Evolutionary conservation across 2,329 filamentous ascomycete species (phyloP).

Genomic region (Cladophialophora carrionii): DNA sequence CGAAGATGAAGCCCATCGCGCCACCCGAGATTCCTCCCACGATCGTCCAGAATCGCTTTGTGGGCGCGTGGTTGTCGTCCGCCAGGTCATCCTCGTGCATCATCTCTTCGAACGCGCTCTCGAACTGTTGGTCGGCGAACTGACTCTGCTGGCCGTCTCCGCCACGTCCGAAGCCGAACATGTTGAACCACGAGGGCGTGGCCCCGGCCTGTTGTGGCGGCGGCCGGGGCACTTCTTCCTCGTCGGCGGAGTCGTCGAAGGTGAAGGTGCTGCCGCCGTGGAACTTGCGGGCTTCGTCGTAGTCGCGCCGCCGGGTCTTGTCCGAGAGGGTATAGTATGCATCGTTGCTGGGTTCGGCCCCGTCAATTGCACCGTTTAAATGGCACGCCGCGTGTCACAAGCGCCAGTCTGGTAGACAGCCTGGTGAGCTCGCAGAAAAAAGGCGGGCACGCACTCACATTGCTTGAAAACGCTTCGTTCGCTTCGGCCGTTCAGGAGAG

Average conservation of each 20-base stretch:
- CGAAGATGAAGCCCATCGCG: conserved; percentile 91
- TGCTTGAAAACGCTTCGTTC: conserved; percentile 86
- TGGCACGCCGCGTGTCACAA: not conserved
- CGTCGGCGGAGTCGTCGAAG: conserved; percentile 54
- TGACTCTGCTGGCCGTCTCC: conserved; percentile 44
- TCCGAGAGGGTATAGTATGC: conserved; percentile 93
- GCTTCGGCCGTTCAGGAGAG: conserved; percentile 77
- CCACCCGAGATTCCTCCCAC: conserved; percentile 84
- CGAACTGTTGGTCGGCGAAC: conserved; percentile 79
- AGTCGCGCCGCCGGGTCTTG: conserved; percentile 73
- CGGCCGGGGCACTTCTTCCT: conserved; percentile 37
- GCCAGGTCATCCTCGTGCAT: conserved; percentile 82
- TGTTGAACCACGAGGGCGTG: conserved; percentile 68
- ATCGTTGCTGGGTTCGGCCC: conserved; percentile 62
- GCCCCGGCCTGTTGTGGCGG: conserved; percentile 56
- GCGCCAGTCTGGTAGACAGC: not conserved
- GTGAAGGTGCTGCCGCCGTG: conserved; percentile 54
- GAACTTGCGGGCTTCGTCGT: conserved; percentile 72
- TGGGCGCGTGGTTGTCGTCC: conserved; percentile 61
- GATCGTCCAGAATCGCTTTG: conserved; percentile 80
- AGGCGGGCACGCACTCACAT: conserved; percentile 49
- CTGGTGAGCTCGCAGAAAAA: not conserved
- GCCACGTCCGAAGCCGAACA: conserved; percentile 60
- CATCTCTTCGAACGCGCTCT: conserved; percentile 88
- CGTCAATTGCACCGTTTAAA: not conserved